Percentiles rank a stretch among this genome's conserved stretches.
Evolutionary conservation across 306 rosid genomes (phyloP).

Genomic region (Carpinus fangiana): DNA sequence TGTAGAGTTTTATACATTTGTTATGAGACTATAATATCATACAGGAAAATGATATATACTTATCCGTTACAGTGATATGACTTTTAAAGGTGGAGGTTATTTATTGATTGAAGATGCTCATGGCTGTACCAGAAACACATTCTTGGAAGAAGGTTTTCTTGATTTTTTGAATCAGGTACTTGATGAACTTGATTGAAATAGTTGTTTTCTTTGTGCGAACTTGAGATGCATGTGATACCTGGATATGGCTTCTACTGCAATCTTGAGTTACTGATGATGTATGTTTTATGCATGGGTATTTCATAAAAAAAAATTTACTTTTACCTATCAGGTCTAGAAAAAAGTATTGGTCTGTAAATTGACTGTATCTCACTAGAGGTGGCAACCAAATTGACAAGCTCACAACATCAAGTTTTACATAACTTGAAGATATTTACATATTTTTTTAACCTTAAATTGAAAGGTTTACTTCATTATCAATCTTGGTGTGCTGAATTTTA

Average conservation of each 20-base stretch:
- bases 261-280: not conserved
- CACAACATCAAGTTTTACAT: not conserved
- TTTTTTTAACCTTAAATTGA: too few species aligned
- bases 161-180: conserved; percentile 79
- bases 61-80: conserved; percentile 50
- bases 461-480: too few species aligned
- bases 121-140: conserved; percentile 52
- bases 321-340: not conserved
- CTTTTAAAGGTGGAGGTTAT: conserved; percentile 64
- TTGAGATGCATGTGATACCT: not conserved
- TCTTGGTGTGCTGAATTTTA: too few species aligned
- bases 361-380: not conserved
- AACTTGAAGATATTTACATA: not conserved
- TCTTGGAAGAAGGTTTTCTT: conserved; percentile 81
- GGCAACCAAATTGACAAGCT: not conserved
- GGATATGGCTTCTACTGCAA: conserved; percentile 1
- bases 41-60: conserved; percentile 10
- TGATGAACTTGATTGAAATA: conserved; percentile 19
- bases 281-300: not conserved
- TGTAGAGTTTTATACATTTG: not conserved
- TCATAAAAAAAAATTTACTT: not conserved
- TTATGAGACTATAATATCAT: not conserved
- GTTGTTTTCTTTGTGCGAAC: conserved; percentile 1
- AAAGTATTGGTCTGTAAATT: not conserved
- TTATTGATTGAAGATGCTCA: conserved; percentile 70